phyloP scores from a whole-genome alignment of 176 grass and related monocot genomes.

The Phragmites australis region DNA sequence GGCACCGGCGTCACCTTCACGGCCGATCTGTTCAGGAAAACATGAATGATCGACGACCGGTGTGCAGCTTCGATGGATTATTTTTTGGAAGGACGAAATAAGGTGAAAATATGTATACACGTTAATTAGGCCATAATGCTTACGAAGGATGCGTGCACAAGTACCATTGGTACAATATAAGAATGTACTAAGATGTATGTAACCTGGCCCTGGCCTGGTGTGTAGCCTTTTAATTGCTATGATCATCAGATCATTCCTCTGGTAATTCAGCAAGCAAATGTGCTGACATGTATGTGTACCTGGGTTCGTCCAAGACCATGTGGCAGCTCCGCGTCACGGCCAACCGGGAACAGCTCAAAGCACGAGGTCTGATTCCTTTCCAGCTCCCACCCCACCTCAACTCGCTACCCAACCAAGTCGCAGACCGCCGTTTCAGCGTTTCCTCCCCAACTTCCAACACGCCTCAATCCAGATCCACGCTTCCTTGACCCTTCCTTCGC shows the following conservation, averaged over 20 bases:
- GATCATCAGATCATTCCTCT: too few relatives aligned
- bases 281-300: too few relatives aligned
- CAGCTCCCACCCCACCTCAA: not conserved
- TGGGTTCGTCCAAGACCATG: too few relatives aligned
- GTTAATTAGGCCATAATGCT: too few relatives aligned
- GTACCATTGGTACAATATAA: too few relatives aligned
- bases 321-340: too few relatives aligned
- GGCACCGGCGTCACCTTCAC: constrained; percentile 69
- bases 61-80: too few relatives aligned
- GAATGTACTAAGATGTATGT: not conserved
- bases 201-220: not conserved
- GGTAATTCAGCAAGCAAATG: too few relatives aligned
- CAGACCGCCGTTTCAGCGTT: not conserved
- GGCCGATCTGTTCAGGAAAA: constrained; percentile 62
- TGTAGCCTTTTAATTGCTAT: not conserved
- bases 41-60: too few relatives aligned
- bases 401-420: not conserved
- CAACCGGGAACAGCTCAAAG: too few relatives aligned
- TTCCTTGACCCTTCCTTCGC: not conserved
- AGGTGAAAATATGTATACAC: too few relatives aligned
- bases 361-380: not conserved
- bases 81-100: too few relatives aligned
- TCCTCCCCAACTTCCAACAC: not conserved
- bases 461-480: constrained; percentile 28
- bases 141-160: not conserved